Conservation (phyloP, 2,329 filamentous ascomycete species). For the Xylaria sp. region DNA sequence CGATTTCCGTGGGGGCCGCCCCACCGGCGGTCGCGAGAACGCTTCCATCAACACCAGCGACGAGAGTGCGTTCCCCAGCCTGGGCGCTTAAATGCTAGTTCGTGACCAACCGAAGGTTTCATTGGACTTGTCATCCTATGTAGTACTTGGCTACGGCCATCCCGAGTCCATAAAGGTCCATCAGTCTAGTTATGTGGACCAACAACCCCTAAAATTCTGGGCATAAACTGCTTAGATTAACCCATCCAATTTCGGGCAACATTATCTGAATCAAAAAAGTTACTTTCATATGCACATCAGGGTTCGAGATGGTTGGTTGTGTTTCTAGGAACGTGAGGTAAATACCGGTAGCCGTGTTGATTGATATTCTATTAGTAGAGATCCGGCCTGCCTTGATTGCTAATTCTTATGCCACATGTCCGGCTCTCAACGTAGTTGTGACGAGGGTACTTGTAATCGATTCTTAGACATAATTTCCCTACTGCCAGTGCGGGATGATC, state of each 20-base stretch:
- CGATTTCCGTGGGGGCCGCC: slow-evolving; percentile 52
- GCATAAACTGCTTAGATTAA: slow-evolving; percentile 31
- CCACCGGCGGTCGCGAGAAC: slow-evolving; percentile 45
- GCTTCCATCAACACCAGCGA: slow-evolving; percentile 62
- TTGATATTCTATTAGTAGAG: slow-evolving; percentile 40
- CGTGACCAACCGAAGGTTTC: slow-evolving; percentile 18
- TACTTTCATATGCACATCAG: slow-evolving; percentile 37
- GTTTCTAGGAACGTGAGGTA: slow-evolving; percentile 31
- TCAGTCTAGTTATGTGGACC: slow-evolving; percentile 17
- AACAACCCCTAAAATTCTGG: slow-evolving; percentile 30
- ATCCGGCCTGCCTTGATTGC: slow-evolving; percentile 32
- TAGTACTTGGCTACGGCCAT: slow-evolving; percentile 24
- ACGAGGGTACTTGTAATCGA: background rate
- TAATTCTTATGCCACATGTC: slow-evolving; percentile 23
- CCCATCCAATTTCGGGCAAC: slow-evolving; percentile 28
- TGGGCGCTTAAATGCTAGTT: slow-evolving; percentile 54
- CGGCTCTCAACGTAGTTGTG: background rate
- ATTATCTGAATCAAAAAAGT: slow-evolving; percentile 40
- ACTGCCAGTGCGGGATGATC: background rate
- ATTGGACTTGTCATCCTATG: slow-evolving; percentile 19
- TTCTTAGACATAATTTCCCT: background rate
- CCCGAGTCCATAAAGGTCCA: slow-evolving; percentile 23
- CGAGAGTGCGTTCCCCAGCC: slow-evolving; percentile 65
- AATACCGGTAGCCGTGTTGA: slow-evolving; percentile 33
- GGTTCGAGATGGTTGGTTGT: slow-evolving; percentile 34